Evolutionary conservation across 2,329 filamentous ascomycete species (phyloP).

Genomic region (Aspergillus fischeri): DNA sequence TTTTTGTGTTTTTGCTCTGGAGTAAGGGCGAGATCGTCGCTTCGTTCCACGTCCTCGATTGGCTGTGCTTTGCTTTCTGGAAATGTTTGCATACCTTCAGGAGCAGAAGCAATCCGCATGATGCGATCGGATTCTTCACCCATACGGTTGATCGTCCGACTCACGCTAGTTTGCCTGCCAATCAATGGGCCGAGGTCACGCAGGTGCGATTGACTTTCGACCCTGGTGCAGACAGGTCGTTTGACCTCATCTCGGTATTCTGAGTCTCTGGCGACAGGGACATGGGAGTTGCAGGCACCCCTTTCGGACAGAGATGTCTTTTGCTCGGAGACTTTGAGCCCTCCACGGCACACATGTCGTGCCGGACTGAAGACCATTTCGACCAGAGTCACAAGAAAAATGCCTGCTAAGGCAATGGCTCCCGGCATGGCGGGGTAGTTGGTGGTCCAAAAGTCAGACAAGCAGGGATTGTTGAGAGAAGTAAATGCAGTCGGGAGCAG

Average conservation of each 20-base stretch:
- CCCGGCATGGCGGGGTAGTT: conserved; percentile 47
- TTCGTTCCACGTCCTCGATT: conserved; percentile 16
- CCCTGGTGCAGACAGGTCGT: background rate
- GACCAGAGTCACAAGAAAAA: conserved; percentile 48
- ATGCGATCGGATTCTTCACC: conserved; percentile 21
- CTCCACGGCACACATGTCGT: conserved; percentile 25
- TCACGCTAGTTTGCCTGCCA: conserved; percentile 26
- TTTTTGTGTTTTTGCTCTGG: conserved; percentile 51
- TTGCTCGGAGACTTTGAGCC: background rate
- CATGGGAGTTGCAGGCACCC: background rate
- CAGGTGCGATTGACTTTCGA: conserved; percentile 16
- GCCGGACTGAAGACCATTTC: conserved; percentile 53
- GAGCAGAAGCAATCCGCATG: conserved; percentile 19
- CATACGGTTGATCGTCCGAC: conserved; percentile 25
- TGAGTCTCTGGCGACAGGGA: background rate
- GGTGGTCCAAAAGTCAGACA: conserved; percentile 43
- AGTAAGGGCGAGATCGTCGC: conserved; percentile 14
- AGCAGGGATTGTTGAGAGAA: conserved; percentile 48
- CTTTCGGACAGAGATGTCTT: background rate
- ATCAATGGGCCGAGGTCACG: conserved; percentile 25
- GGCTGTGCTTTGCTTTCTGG: conserved; percentile 13
- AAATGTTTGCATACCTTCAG: conserved; percentile 10
- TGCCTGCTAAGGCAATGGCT: conserved; percentile 43
- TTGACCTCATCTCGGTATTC: background rate
- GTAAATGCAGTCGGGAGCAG: conserved; percentile 63